Evolutionary conservation across 345 rosid genomes (phyloP), one percentile per base, ranked within the genome.

Genomic region (Triadica sebifera): DNA sequence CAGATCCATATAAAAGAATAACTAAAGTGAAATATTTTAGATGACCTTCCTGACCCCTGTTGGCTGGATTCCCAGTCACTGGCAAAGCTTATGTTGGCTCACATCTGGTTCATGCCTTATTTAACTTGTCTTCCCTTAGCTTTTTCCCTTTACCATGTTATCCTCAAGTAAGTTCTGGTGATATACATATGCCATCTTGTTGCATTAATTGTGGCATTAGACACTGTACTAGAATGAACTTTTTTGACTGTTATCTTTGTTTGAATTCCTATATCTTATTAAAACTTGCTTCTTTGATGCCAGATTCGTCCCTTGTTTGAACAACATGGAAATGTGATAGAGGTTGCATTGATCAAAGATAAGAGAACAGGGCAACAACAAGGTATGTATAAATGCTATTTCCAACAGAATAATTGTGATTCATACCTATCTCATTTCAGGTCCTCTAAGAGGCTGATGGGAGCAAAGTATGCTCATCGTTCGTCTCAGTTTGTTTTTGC

Each of bases 361-460:
- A 95, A 91, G 85, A 91, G 85, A 85, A 93, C 99, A 20, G 99
- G 98, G 61, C 99, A 87, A 71, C 99, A 90, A 73, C 98, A 91
- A 90, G 98, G 98, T 95, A 88, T 70, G 88, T 77, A 56, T 71
- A 22, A 71, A 72, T 84, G 65, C 77, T 75, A 68, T 86, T 82
- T 84, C 77, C 58, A 41, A 63, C 82, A 67, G 67, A 80, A 74
- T 88, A 72, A 83, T 81, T 71, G 45, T 80, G 79, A 81, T 82
- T 85, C 84, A 61, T 81, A 63, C 75, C 78, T 75, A 86, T 85
- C 85, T 77, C 59, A 73, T 89, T 90, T 90, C 92, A 90, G 96
- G 97, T 89, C 84, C 65, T 85, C 86, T 86, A 86, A 88, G 92
- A 89, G 94, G 92, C 90, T 88, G 93, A 90, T 88, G 93, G 94